Evolutionary conservation across 805 yeast genomes (phyloP), one percentile per base, ranked within the genome.

Genomic region (Nematodospora valgi): DNA sequence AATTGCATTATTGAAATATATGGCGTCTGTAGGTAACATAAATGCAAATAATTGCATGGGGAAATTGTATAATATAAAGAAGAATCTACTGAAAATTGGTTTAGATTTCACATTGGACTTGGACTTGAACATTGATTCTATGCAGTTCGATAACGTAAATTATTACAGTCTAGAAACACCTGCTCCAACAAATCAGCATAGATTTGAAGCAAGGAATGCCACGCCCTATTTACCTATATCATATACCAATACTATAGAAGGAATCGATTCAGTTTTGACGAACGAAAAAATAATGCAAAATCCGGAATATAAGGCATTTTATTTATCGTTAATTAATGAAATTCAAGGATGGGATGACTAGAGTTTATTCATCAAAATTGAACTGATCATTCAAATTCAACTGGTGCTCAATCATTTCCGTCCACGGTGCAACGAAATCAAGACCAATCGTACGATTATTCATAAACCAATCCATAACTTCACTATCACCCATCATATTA

Each of bases 331-430:
- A 51, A 47, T 58, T 20, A 48, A 46, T 24, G 45, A 46, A 23
- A 48, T 57, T 12, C 60, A 54, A 40, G 46, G 51, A 34, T 58
- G 62, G 59, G 60, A 56, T 26, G 30, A 28, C 17, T 30, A 33
- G 17, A 20, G 16, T n/a, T 13, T n/a, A n/a, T n/a, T 49, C 54
- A 15, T 57, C 58, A 33, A 59, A 58, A 29, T 49, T 54, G 39
- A 58, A 59, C 34, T 52, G 61, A 23, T 53, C 64, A 32, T 60
- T 59, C 9, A 51, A 46, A 35, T 56, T 57, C 39, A 76, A 71
- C 40, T 80, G 86, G 45, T 78, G 80, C 51, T 82, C 91, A 27
- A 83, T 73, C 75, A 82, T 79, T 51, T 81, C 86, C 0, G 91
- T 82, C 80, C 88, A 83, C 2, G 86, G 86, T 24, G 80, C 89